Base-by-base conservation (phyloP, 805 yeast genomes). In the Ogataea kodamae region DNA sequence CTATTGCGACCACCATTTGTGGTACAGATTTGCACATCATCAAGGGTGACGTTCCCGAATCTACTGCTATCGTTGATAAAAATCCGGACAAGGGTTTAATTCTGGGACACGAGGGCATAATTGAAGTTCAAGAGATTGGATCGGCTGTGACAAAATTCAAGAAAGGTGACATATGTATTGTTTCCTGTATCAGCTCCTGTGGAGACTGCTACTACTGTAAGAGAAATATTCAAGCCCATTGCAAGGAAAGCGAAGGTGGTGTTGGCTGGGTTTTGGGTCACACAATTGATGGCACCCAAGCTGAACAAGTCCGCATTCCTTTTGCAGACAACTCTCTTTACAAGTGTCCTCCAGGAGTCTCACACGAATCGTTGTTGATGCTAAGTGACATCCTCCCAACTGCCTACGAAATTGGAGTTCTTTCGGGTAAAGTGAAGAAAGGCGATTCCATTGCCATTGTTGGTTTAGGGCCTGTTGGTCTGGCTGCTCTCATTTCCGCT, bases 401-500 rank as follows among this genome's bases (percentile, higher is more conserved):
- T 31, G 83, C 82, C 28, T 71, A 76, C 58, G 78, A 76, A 42
- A 77, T 78, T 37, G 83, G 83, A 41, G 79, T 78, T 5, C 62
- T 78, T 22, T 65, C 72, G n/a, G 72, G 74, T 25, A 64, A 67
- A 33, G 62, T 77, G 34, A 57, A 63, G 26, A 62, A 70, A 43
- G 79, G 77, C 40, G 84, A 78, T 46, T 45, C 62, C 18, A 81
- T 78, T 18, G 81, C 78, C 14, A 76, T 78, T 39, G 77, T 76
- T 32, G 85, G 85, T 29, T 69, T 78, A 22, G 85, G 85, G 2
- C 81, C 84, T 5, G 78, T 78, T 32, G 85, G 85, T 20, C 59
- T 77, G 31, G 70, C 79, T 32, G 76, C 80, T n/a, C 69, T 80
- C 30, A 58, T 75, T 21, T 72, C 73, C 8, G 72, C 80, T 10